Conservation (phyloP, 2,329 filamentous ascomycete species). For the Basipetospora chlamydospora region DNA sequence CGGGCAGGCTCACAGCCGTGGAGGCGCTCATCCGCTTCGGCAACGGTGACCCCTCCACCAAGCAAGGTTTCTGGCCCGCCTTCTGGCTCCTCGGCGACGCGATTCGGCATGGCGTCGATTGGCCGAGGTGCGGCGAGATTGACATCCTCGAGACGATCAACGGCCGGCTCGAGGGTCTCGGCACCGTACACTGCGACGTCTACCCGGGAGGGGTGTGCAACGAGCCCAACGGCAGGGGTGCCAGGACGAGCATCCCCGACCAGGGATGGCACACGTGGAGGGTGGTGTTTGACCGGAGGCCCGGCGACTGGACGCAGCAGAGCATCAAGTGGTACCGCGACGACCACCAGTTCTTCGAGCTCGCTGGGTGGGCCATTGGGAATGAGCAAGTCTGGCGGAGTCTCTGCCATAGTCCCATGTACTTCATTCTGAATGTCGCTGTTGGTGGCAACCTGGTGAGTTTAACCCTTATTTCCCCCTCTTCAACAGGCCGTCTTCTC, state of each 20-base stretch:
- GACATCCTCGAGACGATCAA: constrained; percentile 44
- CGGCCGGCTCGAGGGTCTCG: constrained; percentile 29
- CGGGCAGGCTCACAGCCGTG: constrained; percentile 29
- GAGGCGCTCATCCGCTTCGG: constrained; percentile 34
- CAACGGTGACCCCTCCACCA: constrained; percentile 21
- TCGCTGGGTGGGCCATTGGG: constrained; percentile 29
- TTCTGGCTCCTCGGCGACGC: constrained; percentile 42
- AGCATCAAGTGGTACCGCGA: constrained; percentile 37
- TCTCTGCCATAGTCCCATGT: constrained; percentile 34
- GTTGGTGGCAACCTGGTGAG: constrained; percentile 39
- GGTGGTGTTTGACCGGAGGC: constrained; percentile 33
- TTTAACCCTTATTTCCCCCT: constrained; percentile 7
- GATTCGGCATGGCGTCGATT: constrained; percentile 29
- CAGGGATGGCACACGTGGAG: constrained; percentile 33
- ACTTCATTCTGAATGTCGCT: constrained; percentile 39
- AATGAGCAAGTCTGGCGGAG: constrained; percentile 32
- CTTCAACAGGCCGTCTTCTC: constrained; percentile 4
- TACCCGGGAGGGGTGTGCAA: constrained; percentile 32
- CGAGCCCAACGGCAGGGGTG: constrained; percentile 29
- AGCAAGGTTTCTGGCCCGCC: constrained; percentile 43
- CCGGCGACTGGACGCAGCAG: constrained; percentile 29
- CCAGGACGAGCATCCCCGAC: constrained; percentile 20
- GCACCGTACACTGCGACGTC: constrained; percentile 36
- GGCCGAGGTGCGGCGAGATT: constrained; percentile 41
- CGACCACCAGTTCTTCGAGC: constrained; percentile 24